A percentile compares a stretch with the other conserved stretches of the same genome.
Conservation (phyloP, 495 filamentous ascomycete species). For the Lasiosphaeris hirsuta region DNA sequence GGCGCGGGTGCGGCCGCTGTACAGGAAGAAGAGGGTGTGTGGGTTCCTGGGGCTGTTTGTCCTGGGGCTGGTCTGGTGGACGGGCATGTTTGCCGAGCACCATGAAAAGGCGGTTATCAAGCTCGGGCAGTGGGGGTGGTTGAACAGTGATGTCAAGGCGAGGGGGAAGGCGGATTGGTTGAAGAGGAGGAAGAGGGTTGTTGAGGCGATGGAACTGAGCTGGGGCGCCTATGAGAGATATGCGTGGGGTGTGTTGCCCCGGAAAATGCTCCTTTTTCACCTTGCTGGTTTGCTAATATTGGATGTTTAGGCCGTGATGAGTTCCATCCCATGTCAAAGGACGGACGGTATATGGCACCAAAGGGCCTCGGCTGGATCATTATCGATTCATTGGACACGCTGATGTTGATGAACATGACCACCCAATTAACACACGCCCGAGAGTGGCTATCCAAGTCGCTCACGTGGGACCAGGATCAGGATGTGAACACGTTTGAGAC, state of each 20-base stretch:
- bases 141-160: constrained; percentile 31
- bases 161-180: constrained; percentile 61
- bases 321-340: constrained; percentile 78
- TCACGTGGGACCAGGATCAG: constrained; percentile 86
- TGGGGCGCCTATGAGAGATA: constrained; percentile 91
- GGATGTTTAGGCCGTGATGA: constrained; percentile 67
- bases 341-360: constrained; percentile 75
- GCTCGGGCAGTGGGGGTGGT: constrained; percentile 42
- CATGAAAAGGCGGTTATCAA: constrained; percentile 29
- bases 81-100: constrained; percentile 48
- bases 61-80: constrained; percentile 53
- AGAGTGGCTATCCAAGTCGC: constrained; percentile 80
- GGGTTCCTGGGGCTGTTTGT: constrained; percentile 49
- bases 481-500: constrained; percentile 98
- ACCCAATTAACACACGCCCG: constrained; percentile 78
- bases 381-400: constrained; percentile 88
- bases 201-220: constrained; percentile 81
- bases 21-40: constrained; percentile 53
- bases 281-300: not conserved
- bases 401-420: constrained; percentile 98
- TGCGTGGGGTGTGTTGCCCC: constrained; percentile 75
- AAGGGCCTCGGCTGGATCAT: constrained; percentile 96
- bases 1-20: constrained; percentile 47
- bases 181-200: constrained; percentile 76
- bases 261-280: not conserved